Base-by-base conservation (phyloP, 805 yeast genomes). In the Candida argentea region DNA sequence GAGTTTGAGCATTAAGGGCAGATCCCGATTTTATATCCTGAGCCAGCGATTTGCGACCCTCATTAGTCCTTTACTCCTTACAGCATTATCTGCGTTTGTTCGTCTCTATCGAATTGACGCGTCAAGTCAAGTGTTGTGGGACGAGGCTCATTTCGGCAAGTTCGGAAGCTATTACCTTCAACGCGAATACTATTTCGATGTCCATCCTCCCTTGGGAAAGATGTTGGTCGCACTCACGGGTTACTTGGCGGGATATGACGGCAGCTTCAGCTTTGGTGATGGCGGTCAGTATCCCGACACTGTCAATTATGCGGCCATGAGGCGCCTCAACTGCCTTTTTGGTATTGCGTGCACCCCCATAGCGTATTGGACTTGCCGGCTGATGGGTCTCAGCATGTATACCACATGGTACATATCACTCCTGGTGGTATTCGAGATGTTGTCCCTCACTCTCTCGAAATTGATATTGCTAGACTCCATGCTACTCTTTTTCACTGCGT, bases 101-200 rank as follows among this genome's bases (percentile, higher is more conserved):
- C 65, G 91, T 43, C 61, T 76, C 36, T 67, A 75, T 42, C 64
- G 67, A 27, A 74, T 82, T 28, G 74, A 70, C 14, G 53, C 56
- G 18, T 66, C 74, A 33, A 51, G 68, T 28, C 65, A 62, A 30
- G 89, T 82, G 26, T 78, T 80, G 6, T 82, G 94, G 94, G 94
- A 82, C 57, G 94, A 82, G 52, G 91, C 93, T 5, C 94, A 82
- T 61, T 82, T 82, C 50, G 94, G 91, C 24, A 80, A 79, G 49
- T 82, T 82, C 49, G 93, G 93, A 25, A 76, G 89, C 3, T 75
- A 80, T 44, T 82, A 82, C 51, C 57, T 80, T 38, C 70, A 76
- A 50, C 85, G 76, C 45, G 86, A 81, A 43, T 80, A 81, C 47
- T 82, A 82, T 44, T 84, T 76, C 42, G 94, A 82, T 56, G 93